Evolutionary conservation across 169 alveolate species (phyloP).

Genomic region (Pseudocohnilembus persalinus): DNA sequence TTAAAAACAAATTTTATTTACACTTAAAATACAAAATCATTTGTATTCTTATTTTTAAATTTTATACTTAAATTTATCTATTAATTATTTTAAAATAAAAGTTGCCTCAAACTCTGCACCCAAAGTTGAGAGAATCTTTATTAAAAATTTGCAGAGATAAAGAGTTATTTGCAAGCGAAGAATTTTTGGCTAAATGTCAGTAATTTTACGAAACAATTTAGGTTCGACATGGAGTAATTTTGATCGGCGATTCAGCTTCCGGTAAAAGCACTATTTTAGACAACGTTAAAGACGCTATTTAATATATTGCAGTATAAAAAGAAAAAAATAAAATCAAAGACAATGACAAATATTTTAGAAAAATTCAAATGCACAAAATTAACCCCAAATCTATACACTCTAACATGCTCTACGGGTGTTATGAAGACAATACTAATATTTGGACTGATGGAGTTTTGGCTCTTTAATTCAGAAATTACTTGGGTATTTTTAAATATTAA

Average conservation of each 20-base stretch:
- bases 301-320: not conserved
- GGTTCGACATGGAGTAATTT: conserved; percentile 93
- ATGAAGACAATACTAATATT: conserved; percentile 65
- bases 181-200: conserved; percentile 69
- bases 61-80: too few species aligned
- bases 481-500: too few species aligned
- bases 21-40: too few species aligned
- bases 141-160: not conserved
- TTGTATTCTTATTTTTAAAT: too few species aligned
- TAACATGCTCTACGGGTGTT: conserved; percentile 60
- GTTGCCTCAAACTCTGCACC: not conserved
- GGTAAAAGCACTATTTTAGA: conserved; percentile 76
- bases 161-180: conserved; percentile 61
- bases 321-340: too few species aligned
- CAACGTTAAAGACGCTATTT: not conserved
- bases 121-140: not conserved
- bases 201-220: conserved; percentile 88
- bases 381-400: conserved; percentile 78
- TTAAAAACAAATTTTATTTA: too few species aligned
- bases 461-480: conserved; percentile 69
- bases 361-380: conserved; percentile 53
- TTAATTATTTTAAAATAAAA: too few species aligned
- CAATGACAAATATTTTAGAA: not conserved
- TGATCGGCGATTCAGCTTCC: conserved; percentile 88
- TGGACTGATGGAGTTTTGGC: conserved; percentile 86